Evolutionary conservation across 441 rosid genomes (phyloP), one percentile per base, ranked within the genome.

Genomic region (Theobroma grandiflorum): DNA sequence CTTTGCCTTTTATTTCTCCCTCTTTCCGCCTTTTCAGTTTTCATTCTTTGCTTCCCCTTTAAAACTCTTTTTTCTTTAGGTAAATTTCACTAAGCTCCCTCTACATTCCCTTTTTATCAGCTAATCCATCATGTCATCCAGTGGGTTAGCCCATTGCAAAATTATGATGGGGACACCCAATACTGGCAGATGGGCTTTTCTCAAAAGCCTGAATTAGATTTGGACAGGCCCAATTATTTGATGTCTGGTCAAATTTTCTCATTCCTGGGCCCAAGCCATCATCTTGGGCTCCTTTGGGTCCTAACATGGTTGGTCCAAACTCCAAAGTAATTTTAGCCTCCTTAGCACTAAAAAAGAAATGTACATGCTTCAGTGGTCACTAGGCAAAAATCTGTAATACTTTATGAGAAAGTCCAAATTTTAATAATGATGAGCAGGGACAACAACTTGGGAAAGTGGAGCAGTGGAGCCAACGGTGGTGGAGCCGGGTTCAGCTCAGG

Each of bases 361-460:
- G 18, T 4, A 15, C 45, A 72, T 52, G 58, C 14, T 31, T 50
- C 38, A 8, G 42, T 71, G 35, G 42, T 71, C 10, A 45, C 61
- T 4, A 11, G n/a, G 22, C 61, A 31, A 47, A 26, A 71, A 31
- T 22, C 8, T 71, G 37, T 14, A 35, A 16, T 26, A 70, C 37
- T 14, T 69, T 12, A 6, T 47, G 73, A 26, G n/a, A 26, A 26
- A 45, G 9, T 69, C 73, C 47, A 69, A 69, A 58, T 58, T 20
- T 52, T 72, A 33, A 53, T 77, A 57, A 22, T 82, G 72, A 53
- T 78, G 67, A 14, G 20, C 87, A 93, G 97, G 90, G 87, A 91
- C 84, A 95, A 93, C 89, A 88, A 88, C 82, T 79, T 95, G 33
- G 98, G 94, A 73, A 92, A 84, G 97, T 94, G 97, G 97, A 90